A percentile compares a stretch with the other conserved stretches of the same genome.
These are phyloP conservation scores for Amaranthus cruentus DNA, from an alignment of 148 eudicot species.

Conservation along the genomic window DNA sequence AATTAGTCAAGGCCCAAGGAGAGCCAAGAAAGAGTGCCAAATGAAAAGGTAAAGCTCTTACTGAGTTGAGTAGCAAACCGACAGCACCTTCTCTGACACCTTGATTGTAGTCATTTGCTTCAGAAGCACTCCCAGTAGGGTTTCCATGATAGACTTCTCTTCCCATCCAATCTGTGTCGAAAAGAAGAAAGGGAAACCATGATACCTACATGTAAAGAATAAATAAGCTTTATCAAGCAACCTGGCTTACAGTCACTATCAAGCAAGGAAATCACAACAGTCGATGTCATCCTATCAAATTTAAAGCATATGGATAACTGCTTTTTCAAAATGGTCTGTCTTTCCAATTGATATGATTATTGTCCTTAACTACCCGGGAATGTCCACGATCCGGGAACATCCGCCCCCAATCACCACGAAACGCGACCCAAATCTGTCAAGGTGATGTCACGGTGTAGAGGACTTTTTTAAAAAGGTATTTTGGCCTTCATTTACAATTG, in stretches of 20 bases:
- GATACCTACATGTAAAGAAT: slow-evolving; percentile 53
- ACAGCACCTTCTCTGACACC: slow-evolving; percentile 99
- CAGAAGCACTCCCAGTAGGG: slow-evolving; percentile 53
- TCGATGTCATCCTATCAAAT: neutral
- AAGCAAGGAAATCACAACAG: neutral
- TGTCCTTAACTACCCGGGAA: no score
- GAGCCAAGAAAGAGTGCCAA: neutral
- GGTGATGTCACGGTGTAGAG: no score
- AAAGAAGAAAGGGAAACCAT: slow-evolving; percentile 97
- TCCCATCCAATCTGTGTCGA: slow-evolving; percentile 99
- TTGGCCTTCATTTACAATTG: no score
- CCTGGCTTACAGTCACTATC: no score
- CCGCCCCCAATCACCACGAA: no score
- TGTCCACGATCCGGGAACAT: no score
- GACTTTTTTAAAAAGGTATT: no score
- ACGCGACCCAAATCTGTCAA: no score
- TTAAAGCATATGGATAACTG: no score
- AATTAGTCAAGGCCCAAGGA: neutral
- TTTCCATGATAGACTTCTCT: slow-evolving; percentile 92
- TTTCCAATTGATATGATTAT: no score
- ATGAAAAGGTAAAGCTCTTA: slow-evolving; percentile 51
- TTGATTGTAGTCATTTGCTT: slow-evolving; percentile 65
- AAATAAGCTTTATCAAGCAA: no score
- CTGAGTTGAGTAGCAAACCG: slow-evolving; percentile 97
- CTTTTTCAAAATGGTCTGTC: no score